phyloP scores from a whole-genome alignment of 129 eudicot genomes.

The Artemisia argyi region DNA sequence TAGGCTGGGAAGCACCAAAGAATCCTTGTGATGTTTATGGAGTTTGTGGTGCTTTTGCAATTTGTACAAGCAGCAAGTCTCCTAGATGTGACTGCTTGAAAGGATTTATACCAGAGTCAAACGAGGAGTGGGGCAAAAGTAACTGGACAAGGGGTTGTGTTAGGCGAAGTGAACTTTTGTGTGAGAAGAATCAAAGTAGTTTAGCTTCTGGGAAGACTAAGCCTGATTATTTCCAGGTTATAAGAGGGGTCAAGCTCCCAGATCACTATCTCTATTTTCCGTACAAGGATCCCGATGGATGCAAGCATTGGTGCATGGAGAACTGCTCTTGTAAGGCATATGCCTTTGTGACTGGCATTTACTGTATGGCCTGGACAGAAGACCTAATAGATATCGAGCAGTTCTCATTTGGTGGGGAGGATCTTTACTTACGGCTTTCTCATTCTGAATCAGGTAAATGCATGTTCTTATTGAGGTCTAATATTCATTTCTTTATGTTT shows the following conservation, averaged over 20 bases:
- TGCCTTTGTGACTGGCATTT: constrained; percentile 36
- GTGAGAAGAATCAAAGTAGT: constrained; percentile 29
- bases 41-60: constrained; percentile 41
- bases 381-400: constrained; percentile 38
- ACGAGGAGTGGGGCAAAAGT: constrained; percentile 34
- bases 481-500: not conserved
- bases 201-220: constrained; percentile 19
- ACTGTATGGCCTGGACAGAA: constrained; percentile 49
- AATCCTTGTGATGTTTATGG: constrained; percentile 38
- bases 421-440: constrained; percentile 40
- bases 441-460: constrained; percentile 37
- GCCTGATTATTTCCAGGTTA: constrained; percentile 40
- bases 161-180: constrained; percentile 31
- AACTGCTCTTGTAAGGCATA: constrained; percentile 54
- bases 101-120: constrained; percentile 40
- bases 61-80: constrained; percentile 21
- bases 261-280: constrained; percentile 27
- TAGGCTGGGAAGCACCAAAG: constrained; percentile 23
- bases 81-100: constrained; percentile 36
- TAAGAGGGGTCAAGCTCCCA: constrained; percentile 33
- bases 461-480: not conserved
- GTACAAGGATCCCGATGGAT: constrained; percentile 9
- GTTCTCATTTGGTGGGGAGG: constrained; percentile 32
- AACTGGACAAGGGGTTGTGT: constrained; percentile 46
- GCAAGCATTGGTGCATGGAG: constrained; percentile 31